Percentiles rank a stretch among this genome's conserved stretches.
Evolutionary conservation across 768 basidiomycete species (phyloP).

Genomic region (Boletus vinaceobasis): DNA sequence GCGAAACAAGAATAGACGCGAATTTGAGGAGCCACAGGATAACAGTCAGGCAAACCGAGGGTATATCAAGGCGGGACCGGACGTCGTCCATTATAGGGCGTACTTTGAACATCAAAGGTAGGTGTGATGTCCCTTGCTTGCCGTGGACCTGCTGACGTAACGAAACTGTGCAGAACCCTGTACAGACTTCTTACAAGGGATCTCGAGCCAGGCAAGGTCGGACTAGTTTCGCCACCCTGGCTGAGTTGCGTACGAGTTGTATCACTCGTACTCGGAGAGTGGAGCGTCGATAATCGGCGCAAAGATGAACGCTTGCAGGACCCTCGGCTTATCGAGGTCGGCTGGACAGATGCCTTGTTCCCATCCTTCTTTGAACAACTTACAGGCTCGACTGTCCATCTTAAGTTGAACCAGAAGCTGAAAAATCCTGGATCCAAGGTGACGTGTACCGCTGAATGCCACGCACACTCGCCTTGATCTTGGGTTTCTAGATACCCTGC

Average conservation of each 20-base stretch:
- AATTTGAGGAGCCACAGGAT: conserved; percentile 22
- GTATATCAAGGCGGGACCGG: conserved; percentile 24
- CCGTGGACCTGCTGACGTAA: background rate
- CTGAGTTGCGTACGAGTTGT: conserved; percentile 28
- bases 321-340: conserved; percentile 38
- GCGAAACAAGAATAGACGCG: conserved; percentile 30
- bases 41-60: conserved; percentile 43
- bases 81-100: conserved; percentile 30
- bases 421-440: conserved; percentile 19
- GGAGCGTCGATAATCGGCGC: conserved; percentile 33
- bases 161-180: conserved; percentile 24
- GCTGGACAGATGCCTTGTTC: conserved; percentile 39
- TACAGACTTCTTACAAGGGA: conserved; percentile 29
- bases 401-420: conserved; percentile 10
- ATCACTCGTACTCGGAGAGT: conserved; percentile 37
- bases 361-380: conserved; percentile 24
- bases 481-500: conserved; percentile 8
- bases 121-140: background rate
- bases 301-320: conserved; percentile 26
- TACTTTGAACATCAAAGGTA: conserved; percentile 48
- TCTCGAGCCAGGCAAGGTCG: conserved; percentile 30
- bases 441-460: background rate
- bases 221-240: conserved; percentile 33
- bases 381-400: conserved; percentile 16
- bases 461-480: background rate